Evolutionary conservation across 768 basidiomycete species (phyloP).

Genomic region (Termitomyces eurrhizus): DNA sequence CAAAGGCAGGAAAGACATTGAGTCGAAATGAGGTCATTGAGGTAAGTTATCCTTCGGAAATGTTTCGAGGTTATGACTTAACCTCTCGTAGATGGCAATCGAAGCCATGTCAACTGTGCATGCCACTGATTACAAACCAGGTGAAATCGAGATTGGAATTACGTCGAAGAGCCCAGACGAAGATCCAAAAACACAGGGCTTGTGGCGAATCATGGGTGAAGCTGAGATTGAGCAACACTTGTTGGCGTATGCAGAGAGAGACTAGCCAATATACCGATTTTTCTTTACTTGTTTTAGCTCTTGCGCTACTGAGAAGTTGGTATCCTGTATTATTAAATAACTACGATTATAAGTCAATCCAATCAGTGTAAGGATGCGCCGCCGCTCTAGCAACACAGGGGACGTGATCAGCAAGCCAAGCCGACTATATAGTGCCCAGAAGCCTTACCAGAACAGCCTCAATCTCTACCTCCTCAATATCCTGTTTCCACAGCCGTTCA

Average conservation of each 20-base stretch:
- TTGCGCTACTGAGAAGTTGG: neutral
- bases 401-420: slow-evolving; percentile 1
- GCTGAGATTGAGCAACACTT: slow-evolving; percentile 76
- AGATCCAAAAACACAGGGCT: slow-evolving; percentile 61
- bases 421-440: neutral
- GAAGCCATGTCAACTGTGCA: slow-evolving; percentile 93
- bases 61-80: neutral
- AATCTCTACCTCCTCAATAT: slow-evolving; percentile 56
- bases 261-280: slow-evolving; percentile 38
- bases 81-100: slow-evolving; percentile 72
- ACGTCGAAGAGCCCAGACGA: slow-evolving; percentile 77
- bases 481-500: slow-evolving; percentile 48
- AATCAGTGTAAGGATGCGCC: slow-evolving; percentile 53
- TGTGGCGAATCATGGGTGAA: slow-evolving; percentile 78
- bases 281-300: neutral
- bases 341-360: slow-evolving; percentile 2
- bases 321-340: slow-evolving; percentile 8
- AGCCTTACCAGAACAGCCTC: slow-evolving; percentile 59
- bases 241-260: slow-evolving; percentile 87
- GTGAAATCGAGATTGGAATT: slow-evolving; percentile 95
- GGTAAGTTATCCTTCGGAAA: slow-evolving; percentile 42
- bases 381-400: slow-evolving; percentile 45
- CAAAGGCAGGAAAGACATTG: slow-evolving; percentile 69
- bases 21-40: slow-evolving; percentile 83
- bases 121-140: slow-evolving; percentile 93